Evolutionary conservation across 352 stramenopile species (phyloP), one percentile per base, ranked within the genome.

Genomic region (Albugo candida): DNA sequence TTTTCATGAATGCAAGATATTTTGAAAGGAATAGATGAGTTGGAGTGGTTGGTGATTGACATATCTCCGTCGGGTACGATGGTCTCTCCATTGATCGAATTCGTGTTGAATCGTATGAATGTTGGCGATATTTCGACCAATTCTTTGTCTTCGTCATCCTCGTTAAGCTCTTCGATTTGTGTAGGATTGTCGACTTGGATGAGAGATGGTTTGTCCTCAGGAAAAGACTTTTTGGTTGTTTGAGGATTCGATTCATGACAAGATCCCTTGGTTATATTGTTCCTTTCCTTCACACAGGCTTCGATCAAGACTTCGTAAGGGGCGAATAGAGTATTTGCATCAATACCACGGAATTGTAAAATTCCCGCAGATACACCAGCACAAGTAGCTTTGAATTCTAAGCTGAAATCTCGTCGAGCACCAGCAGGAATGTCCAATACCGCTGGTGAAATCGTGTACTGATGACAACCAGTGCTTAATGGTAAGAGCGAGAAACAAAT

Each of bases 291-390:
- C 34, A 92, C 75, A 48, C 73, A 83, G 19, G 75, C 73, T 62
- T 92, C 78, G 21, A 92, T 78, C 17, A 92, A 53, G 17, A 88
- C 66, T 67, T 92, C 78, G 36, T 86, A 87, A 5, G 75, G 76
- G 19, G 66, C 55, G 36, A 74, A 76, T 13, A 87, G 53, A 11
- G 64, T 67, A 20, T 88, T 58, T 31, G 67, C 44, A 0, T 70
- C 75, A 24, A 92, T 65, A 19, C 66, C 77, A 50, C 78, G 62
- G 40, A 92, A 92, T 55, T 92, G 78, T 36, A 92, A 87, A n/a
- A 92, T 83, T 0, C 73, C 78, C 0, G 78, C 71, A 8, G 80
- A 71, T 24, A 77, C 73, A 14, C 78, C 78, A 8, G 61, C 49
- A 12, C 66, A 61, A 17, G 53, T 59, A 10, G 78, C 78, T 16